These are phyloP conservation scores for Serpula lacrymans DNA, from an alignment of 768 basidiomycete species.

Conservation along the genomic window DNA sequence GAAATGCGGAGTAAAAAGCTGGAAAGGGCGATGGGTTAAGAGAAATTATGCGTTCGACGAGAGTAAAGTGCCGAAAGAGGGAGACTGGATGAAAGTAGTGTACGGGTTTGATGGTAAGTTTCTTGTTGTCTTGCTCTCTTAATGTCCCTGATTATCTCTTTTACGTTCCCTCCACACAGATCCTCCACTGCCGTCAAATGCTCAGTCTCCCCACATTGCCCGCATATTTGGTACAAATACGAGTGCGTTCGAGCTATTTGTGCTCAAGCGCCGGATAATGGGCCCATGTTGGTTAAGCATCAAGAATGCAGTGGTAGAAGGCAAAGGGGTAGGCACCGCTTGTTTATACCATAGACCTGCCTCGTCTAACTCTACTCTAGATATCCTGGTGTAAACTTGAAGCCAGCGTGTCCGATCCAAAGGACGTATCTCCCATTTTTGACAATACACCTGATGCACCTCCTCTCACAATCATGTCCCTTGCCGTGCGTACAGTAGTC, in stretches of 20 bases:
- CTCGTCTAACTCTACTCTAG: constrained; percentile 35
- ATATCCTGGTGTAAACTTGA: constrained; percentile 98
- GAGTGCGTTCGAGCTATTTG: constrained; percentile 88
- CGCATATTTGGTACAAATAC: constrained; percentile 91
- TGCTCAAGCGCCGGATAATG: constrained; percentile 96
- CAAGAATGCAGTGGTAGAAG: constrained; percentile 68
- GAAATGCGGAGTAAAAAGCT: constrained; percentile 69
- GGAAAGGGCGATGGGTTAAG: constrained; percentile 81
- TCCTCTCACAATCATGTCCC: constrained; percentile 86
- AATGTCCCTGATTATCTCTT: background rate
- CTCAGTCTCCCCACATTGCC: constrained; percentile 79
- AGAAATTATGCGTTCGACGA: constrained; percentile 93
- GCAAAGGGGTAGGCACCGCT: constrained; percentile 80
- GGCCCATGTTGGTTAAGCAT: constrained; percentile 96
- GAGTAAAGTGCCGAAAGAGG: constrained; percentile 70
- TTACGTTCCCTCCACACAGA: constrained; percentile 13
- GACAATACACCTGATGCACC: constrained; percentile 79
- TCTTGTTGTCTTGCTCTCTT: background rate
- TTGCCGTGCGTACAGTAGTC: constrained; percentile 85
- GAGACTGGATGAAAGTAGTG: constrained; percentile 92
- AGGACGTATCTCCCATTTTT: constrained; percentile 80
- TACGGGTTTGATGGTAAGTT: constrained; percentile 81
- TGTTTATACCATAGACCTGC: background rate
- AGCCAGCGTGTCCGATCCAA: constrained; percentile 77
- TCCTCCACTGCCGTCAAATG: constrained; percentile 59